Conservation (phyloP, 1,284 basidiomycete species). For the Schizopora paradoxa region DNA sequence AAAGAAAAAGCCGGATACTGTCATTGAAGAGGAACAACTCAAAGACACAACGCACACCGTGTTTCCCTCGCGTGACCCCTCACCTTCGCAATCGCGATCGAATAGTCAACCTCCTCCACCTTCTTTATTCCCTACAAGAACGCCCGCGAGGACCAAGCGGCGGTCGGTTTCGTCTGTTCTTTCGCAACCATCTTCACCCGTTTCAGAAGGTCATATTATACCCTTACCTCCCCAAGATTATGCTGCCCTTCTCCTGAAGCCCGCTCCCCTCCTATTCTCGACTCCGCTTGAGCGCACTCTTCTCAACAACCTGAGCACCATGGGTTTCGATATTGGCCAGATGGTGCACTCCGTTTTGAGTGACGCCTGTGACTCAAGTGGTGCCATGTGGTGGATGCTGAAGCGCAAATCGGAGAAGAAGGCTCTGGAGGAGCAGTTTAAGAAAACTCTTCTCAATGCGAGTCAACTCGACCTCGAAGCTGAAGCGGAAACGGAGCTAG, state of each 20-base stretch:
- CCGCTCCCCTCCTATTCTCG: conserved; percentile 79
- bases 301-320: conserved; percentile 64
- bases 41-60: conserved; percentile 11
- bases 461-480: conserved; percentile 24
- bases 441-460: conserved; percentile 19
- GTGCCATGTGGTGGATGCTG: conserved; percentile 97
- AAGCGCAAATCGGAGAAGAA: conserved; percentile 73
- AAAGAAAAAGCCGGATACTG: conserved; percentile 35
- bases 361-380: conserved; percentile 89
- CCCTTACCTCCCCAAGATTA: conserved; percentile 60
- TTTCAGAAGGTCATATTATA: conserved; percentile 40
- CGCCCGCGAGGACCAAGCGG: conserved; percentile 90
- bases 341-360: conserved; percentile 88
- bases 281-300: conserved; percentile 79
- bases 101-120: conserved; percentile 38
- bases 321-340: conserved; percentile 93
- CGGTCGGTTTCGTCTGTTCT: conserved; percentile 85
- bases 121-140: conserved; percentile 65
- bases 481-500: conserved; percentile 19
- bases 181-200: conserved; percentile 52
- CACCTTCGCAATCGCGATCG: conserved; percentile 26
- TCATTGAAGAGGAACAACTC: conserved; percentile 39
- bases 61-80: conserved; percentile 21
- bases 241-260: conserved; percentile 60
- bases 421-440: conserved; percentile 39